phyloP scores from a whole-genome alignment of 495 filamentous ascomycete species.

The Hypoxylon cercidicola region DNA sequence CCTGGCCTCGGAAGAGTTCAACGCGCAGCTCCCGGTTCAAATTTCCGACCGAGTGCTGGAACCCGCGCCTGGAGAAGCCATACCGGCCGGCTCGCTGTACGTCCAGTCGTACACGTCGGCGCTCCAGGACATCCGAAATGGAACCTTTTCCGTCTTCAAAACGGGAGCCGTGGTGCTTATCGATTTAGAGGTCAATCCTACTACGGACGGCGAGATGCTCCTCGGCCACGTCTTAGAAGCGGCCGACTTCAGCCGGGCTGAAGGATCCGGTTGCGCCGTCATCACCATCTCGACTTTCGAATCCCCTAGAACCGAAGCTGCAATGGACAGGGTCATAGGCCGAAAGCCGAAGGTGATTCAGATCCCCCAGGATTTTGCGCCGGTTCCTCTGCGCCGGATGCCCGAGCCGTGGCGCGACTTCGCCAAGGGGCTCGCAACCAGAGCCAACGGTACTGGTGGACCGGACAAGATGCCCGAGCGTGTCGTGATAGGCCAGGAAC shows the following conservation, averaged over 20 bases:
- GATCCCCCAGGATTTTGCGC: not conserved
- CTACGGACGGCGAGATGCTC: conserved; percentile 3
- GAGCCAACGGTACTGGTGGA: no score
- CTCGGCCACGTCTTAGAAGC: not conserved
- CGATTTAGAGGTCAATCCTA: not conserved
- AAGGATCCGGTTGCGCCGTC: not conserved
- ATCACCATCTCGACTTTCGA: not conserved
- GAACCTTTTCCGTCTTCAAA: no score
- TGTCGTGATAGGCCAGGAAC: no score
- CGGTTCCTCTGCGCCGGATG: no score
- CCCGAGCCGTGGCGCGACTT: no score
- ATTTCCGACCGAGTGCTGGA: no score
- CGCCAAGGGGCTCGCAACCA: no score
- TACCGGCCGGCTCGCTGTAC: not conserved
- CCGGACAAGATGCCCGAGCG: no score
- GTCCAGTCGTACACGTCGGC: not conserved
- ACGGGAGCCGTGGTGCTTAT: not conserved
- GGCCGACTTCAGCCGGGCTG: not conserved
- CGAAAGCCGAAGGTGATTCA: not conserved
- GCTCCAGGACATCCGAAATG: not conserved
- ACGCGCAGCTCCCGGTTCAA: no score
- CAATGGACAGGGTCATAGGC: not conserved
- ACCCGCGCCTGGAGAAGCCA: not conserved
- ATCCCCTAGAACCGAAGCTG: not conserved
- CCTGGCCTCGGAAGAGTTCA: not conserved